phyloP scores from a whole-genome alignment of 108 stramenopile genomes.

The Nitzschia sp. region DNA sequence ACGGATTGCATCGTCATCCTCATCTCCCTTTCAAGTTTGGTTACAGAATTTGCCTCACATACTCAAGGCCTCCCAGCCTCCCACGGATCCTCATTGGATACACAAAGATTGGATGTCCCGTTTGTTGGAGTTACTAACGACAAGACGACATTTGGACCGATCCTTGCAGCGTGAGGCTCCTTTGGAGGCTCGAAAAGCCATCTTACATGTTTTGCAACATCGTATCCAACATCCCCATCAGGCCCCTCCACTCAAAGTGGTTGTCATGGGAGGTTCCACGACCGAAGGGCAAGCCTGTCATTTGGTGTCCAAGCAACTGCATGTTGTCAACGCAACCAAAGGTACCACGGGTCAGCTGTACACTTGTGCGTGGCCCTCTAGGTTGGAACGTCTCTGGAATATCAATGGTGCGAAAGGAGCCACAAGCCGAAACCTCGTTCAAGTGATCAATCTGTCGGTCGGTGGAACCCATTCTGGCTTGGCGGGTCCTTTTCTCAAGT shows the following conservation, averaged over 20 bases:
- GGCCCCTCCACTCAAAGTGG: neutral
- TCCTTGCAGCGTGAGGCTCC: neutral
- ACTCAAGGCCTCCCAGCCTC: neutral
- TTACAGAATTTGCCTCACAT: neutral
- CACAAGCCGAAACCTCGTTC: neutral
- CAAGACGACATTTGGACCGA: neutral
- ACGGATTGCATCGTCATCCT: too few relatives aligned
- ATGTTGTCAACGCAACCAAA: neutral
- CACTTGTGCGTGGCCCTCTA: slow-evolving; percentile 22
- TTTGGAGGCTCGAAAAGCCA: neutral
- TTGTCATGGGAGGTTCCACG: neutral
- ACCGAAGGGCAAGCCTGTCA: neutral
- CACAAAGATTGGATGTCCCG: neutral
- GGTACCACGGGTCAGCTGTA: neutral
- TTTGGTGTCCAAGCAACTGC: neutral
- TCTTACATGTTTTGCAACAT: neutral
- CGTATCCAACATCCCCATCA: neutral
- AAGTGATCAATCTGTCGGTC: slow-evolving; percentile 38
- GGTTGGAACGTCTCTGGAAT: slow-evolving; percentile 18
- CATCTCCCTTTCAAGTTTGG: neutral
- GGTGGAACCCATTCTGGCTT: slow-evolving; percentile 55
- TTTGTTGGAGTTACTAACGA: neutral
- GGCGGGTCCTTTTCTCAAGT: slow-evolving; percentile 43
- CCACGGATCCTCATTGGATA: neutral
- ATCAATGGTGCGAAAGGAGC: neutral